Evolutionary conservation across 2,329 filamentous ascomycete species (phyloP).

Genomic region (Camillea tinctor): DNA sequence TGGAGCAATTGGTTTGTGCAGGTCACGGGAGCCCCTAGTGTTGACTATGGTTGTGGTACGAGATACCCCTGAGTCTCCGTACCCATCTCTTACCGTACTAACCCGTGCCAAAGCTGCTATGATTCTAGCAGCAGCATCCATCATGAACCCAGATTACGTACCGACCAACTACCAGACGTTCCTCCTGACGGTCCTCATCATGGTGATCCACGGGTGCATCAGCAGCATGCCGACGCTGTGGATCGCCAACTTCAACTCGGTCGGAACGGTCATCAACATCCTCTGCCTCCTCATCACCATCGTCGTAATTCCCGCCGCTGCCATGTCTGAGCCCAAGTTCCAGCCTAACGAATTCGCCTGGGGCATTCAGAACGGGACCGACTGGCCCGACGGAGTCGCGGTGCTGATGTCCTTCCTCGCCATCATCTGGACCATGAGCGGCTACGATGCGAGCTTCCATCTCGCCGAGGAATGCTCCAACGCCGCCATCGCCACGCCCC

Average conservation of each 20-base stretch:
- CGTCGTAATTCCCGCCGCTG: constrained; percentile 63
- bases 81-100: neutral
- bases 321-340: constrained; percentile 51
- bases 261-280: constrained; percentile 70
- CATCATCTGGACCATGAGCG: constrained; percentile 36
- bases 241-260: constrained; percentile 69
- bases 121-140: constrained; percentile 70
- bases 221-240: constrained; percentile 70
- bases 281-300: constrained; percentile 63
- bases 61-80: neutral
- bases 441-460: constrained; percentile 53
- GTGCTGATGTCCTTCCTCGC: constrained; percentile 65
- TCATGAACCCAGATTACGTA: constrained; percentile 62
- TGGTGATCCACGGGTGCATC: constrained; percentile 66
- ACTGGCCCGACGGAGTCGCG: constrained; percentile 65
- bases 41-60: constrained; percentile 34
- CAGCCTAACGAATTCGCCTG: constrained; percentile 55
- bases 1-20: constrained; percentile 36
- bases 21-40: constrained; percentile 33
- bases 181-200: constrained; percentile 64
- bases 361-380: constrained; percentile 63
- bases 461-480: constrained; percentile 75
- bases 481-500: constrained; percentile 66
- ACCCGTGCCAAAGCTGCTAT: constrained; percentile 49
- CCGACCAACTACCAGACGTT: constrained; percentile 67